Evolutionary conservation across 176 grass and related monocot species (phyloP).

Genomic region (Rhynchospora pubera): DNA sequence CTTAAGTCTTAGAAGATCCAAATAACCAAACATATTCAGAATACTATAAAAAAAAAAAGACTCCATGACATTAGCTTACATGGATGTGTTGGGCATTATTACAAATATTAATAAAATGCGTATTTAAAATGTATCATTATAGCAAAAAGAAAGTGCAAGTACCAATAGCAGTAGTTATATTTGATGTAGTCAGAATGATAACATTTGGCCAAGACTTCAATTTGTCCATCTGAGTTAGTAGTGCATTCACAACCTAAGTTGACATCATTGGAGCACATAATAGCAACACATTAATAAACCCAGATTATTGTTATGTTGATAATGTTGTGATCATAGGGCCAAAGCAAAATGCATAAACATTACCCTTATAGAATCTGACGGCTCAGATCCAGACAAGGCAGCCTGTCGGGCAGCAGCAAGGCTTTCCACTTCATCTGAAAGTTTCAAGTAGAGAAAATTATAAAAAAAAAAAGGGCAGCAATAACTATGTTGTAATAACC

Average conservation of each 20-base stretch:
- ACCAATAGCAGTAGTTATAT: constrained; percentile 98
- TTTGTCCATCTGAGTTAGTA: constrained; percentile 99
- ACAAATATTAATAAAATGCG: not conserved
- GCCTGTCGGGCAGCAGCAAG: constrained; percentile 98
- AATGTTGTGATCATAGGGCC: not conserved
- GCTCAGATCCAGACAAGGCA: constrained; percentile 97
- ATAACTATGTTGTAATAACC: not conserved
- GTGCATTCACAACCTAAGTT: constrained; percentile 93
- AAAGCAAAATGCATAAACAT: constrained; percentile 16
- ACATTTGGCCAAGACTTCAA: constrained; percentile 99
- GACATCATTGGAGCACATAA: not conserved
- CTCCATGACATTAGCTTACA: not conserved
- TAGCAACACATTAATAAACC: not conserved
- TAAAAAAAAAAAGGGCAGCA: constrained; percentile 4
- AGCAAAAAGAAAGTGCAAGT: constrained; percentile 27
- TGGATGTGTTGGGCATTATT: not conserved
- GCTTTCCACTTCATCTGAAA: constrained; percentile 98
- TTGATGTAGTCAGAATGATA: constrained; percentile 98
- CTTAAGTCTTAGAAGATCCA: not conserved
- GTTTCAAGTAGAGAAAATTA: constrained; percentile 24
- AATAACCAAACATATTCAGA: constrained; percentile 2
- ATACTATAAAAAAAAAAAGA: constrained; percentile 17
- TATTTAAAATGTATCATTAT: not conserved
- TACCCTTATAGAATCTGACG: constrained; percentile 99
- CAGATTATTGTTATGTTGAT: not conserved